phyloP scores from a whole-genome alignment of 2,329 filamentous ascomycete species.

The Coniosporium tulheliwenetii region DNA sequence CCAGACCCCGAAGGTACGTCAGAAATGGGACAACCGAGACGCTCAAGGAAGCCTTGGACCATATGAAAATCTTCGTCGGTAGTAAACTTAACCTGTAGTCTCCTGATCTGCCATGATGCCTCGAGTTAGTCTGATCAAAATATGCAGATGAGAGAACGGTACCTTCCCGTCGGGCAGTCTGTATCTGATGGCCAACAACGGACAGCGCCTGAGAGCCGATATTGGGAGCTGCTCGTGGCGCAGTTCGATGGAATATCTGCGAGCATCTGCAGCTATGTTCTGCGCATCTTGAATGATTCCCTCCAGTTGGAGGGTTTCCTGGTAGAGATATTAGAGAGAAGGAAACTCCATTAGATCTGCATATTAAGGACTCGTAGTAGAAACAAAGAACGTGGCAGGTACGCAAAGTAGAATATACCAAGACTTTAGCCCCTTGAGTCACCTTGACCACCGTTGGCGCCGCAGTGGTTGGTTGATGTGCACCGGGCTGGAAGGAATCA shows the following conservation, averaged over 20 bases:
- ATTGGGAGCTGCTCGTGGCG: conserved; percentile 24
- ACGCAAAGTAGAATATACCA: conserved; percentile 19
- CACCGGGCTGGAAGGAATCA: conserved; percentile 3
- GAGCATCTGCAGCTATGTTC: neutral
- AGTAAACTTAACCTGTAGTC: conserved; percentile 15
- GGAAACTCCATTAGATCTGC: neutral
- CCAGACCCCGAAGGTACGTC: neutral
- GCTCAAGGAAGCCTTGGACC: conserved; percentile 8
- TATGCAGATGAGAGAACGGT: neutral
- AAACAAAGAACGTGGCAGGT: conserved; percentile 1
- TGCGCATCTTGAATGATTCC: conserved; percentile 2
- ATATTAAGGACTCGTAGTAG: neutral
- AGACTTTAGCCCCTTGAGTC: conserved; percentile 21
- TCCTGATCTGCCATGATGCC: conserved; percentile 8
- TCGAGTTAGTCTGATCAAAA: neutral
- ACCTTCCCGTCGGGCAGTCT: conserved; percentile 20
- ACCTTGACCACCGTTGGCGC: conserved; percentile 21
- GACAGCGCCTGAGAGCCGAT: conserved; percentile 23
- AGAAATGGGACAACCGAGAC: neutral
- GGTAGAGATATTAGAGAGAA: conserved; percentile 1
- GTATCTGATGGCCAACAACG: conserved; percentile 25
- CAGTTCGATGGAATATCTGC: neutral
- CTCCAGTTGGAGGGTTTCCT: conserved; percentile 4
- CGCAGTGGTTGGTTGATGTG: conserved; percentile 5
- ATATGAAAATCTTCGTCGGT: conserved; percentile 8